phyloP scores from a whole-genome alignment of 169 alveolate species.

The Plasmodium fragile region DNA sequence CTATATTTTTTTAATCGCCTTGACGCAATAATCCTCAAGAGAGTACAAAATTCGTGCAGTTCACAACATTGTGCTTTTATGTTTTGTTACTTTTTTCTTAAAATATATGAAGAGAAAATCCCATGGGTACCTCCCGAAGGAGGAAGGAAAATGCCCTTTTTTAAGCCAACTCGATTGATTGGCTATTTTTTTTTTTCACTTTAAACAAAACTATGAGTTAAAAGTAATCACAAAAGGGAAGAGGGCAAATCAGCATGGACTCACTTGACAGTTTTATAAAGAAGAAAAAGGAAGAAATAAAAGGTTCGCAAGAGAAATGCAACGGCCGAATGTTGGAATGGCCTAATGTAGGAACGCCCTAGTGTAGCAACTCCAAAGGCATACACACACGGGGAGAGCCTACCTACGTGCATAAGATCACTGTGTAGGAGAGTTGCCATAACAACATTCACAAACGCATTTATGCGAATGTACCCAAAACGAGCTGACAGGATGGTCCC shows the following conservation, averaged over 20 bases:
- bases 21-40: neutral
- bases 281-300: slow-evolving; percentile 73
- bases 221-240: slow-evolving; percentile 16
- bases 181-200: neutral
- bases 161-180: neutral
- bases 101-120: neutral
- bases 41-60: neutral
- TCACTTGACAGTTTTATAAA: slow-evolving; percentile 51
- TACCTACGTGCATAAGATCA: neutral
- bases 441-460: neutral
- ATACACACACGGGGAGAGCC: neutral
- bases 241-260: slow-evolving; percentile 37
- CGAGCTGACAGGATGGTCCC: neutral
- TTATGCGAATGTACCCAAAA: neutral
- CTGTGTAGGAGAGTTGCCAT: neutral
- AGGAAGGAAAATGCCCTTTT: slow-evolving; percentile 8
- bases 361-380: neutral
- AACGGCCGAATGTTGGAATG: neutral
- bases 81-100: neutral
- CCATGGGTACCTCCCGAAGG: neutral
- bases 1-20: neutral
- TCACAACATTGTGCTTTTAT: neutral
- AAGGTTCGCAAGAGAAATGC: slow-evolving; percentile 15
- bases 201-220: slow-evolving; percentile 46
- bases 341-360: neutral